Evolutionary conservation across 2,329 filamentous ascomycete species (phyloP), one percentile per base, ranked within the genome.

Genomic region (Trichothecium roseum): DNA sequence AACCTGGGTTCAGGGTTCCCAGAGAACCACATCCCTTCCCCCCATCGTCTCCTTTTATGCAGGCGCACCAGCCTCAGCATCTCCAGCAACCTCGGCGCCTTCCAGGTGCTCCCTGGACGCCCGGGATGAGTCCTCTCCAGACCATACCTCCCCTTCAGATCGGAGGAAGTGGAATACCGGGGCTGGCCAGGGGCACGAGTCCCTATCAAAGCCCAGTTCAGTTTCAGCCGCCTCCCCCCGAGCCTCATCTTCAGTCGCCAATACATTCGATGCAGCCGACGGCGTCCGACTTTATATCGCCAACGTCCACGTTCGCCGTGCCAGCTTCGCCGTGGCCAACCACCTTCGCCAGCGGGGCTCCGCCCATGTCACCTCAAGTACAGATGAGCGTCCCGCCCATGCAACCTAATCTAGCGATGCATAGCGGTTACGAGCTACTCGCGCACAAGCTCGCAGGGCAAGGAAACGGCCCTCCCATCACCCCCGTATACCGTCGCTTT

Each of bases 401-500:
- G 4, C 41, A 29, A 7, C 34, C 39, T 36, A 39, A 15, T 16
- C 38, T 20, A 22, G 57, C 4, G 60, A 68, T 65, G 12, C 60
- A 64, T 27, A 68, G 68, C 3, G 78, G 78, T 1, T 83, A 84
- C 46, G 74, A 81, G 43, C 60, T 75, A 3, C 54, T 84, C 8
- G 75, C 79, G 2, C 63, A 69, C 3, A 68, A 65, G 33, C 52
- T 83, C 4, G 50, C 44, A 33, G 49, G 44, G 2, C 44, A 42
- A n/a, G 32, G 47, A 12, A 41, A 50, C 6, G 18, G 43, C 1
- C 48, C 49, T 10, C 42, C 43, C 1, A 47, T 68, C 22, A 58
- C 52, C 31, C 84, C 85, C 1, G 71, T 94, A 39, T 94, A 94
- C 54, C 76, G 88, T 30, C 80, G 80, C 38, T 95, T 95, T 49